phyloP scores from a whole-genome alignment of 2,329 filamentous ascomycete species.

The Fusarium sp. region DNA sequence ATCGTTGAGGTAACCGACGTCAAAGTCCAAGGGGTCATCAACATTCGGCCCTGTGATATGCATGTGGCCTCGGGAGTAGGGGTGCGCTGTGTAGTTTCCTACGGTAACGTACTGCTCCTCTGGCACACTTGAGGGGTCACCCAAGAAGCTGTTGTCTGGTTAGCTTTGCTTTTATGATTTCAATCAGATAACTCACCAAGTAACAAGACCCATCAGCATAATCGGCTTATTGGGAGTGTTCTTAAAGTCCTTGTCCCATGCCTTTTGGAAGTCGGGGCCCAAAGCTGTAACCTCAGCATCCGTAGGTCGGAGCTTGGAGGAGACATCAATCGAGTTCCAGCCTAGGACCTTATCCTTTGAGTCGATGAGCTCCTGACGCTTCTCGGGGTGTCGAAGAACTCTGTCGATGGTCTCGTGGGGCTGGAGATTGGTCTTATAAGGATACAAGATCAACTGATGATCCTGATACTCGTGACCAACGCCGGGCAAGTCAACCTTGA shows the following conservation, averaged over 20 bases:
- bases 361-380: constrained; percentile 59
- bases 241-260: constrained; percentile 68
- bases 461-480: constrained; percentile 69
- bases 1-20: constrained; percentile 68
- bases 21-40: constrained; percentile 64
- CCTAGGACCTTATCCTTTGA: constrained; percentile 65
- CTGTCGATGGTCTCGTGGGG: constrained; percentile 60
- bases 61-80: constrained; percentile 69
- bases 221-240: constrained; percentile 57
- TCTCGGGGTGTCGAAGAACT: constrained; percentile 61
- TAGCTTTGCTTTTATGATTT: background rate
- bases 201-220: constrained; percentile 55
- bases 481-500: constrained; percentile 61
- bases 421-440: constrained; percentile 56
- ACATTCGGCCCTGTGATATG: constrained; percentile 65
- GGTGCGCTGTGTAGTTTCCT: constrained; percentile 60
- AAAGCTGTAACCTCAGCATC: constrained; percentile 65
- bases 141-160: constrained; percentile 51
- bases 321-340: constrained; percentile 69
- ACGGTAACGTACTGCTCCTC: constrained; percentile 64
- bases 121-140: constrained; percentile 54
- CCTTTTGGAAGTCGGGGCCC: constrained; percentile 63
- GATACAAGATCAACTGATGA: constrained; percentile 65
- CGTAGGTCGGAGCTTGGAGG: constrained; percentile 67
- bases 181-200: constrained; percentile 37